A percentile compares a stretch with the other conserved stretches of the same genome.
Conservation (phyloP, 1,284 basidiomycete species). For the Rhodotorula sp. region DNA sequence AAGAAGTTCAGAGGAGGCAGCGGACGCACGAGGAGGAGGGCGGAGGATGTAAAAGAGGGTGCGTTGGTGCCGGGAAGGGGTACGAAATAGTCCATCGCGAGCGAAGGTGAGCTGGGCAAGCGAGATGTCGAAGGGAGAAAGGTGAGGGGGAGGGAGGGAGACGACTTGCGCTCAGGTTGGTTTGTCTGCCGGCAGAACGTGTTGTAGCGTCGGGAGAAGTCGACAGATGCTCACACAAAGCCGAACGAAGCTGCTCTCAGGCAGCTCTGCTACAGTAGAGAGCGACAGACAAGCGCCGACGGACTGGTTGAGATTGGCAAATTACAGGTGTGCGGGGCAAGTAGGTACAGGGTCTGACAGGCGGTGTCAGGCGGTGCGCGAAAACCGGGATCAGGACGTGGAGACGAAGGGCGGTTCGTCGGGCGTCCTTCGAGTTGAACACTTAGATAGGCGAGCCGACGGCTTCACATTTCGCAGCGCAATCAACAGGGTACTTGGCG, state of each 20-base stretch:
- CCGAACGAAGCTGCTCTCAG: too few species aligned
- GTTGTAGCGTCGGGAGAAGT: too few species aligned
- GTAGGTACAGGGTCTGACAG: background rate
- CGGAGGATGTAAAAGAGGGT: conserved; percentile 4
- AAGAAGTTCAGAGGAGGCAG: background rate
- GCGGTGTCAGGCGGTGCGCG: background rate
- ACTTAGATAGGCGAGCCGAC: conserved; percentile 29
- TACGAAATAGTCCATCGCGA: conserved; percentile 28
- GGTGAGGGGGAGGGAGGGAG: background rate
- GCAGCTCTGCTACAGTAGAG: too few species aligned
- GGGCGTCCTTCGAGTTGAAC: background rate
- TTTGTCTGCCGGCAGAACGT: background rate
- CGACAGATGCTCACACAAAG: too few species aligned
- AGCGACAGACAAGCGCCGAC: too few species aligned
- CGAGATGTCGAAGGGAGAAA: background rate
- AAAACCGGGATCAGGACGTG: background rate
- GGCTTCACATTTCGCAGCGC: conserved; percentile 31
- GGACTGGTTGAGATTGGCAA: too few species aligned
- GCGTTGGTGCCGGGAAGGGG: background rate
- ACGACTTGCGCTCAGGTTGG: background rate
- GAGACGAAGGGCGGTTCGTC: background rate
- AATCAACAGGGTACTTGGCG: conserved; percentile 30
- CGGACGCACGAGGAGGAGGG: conserved; percentile 23
- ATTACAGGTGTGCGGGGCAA: too few species aligned
- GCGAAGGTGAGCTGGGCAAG: background rate